Percentiles rank a stretch among this genome's conserved stretches.
Conservation (phyloP, 176 grass and related monocot species). For the Carex parvula region DNA sequence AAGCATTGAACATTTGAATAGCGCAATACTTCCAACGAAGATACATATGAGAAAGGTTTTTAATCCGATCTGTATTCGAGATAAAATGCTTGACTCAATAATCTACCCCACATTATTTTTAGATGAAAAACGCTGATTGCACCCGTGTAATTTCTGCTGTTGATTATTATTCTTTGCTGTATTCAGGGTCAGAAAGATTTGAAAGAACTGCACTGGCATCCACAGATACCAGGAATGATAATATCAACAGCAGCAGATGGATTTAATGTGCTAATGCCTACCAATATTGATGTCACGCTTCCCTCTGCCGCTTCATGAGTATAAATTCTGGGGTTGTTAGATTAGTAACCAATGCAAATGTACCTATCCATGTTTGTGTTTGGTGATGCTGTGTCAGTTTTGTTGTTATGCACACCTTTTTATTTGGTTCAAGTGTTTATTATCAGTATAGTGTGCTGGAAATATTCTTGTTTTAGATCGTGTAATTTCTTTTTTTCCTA, state of each 20-base stretch:
- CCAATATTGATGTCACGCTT: conserved; percentile 75
- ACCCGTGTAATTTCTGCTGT: not conserved
- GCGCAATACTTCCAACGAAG: not conserved
- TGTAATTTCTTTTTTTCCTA: not conserved
- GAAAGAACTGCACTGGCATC: conserved; percentile 94
- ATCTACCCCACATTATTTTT: not conserved
- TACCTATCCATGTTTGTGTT: not conserved
- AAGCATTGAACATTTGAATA: not conserved
- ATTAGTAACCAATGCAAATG: not conserved
- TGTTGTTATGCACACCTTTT: not conserved
- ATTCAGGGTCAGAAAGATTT: conserved; percentile 80
- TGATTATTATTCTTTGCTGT: conserved; percentile 30
- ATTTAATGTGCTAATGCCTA: conserved; percentile 80
- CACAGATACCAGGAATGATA: conserved; percentile 82
- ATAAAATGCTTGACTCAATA: not conserved
- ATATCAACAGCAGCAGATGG: conserved; percentile 68
- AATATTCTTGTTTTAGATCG: not conserved
- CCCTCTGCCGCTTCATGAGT: conserved; percentile 29
- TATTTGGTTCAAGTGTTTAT: not conserved
- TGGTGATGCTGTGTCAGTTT: not conserved
- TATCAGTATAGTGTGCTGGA: not conserved
- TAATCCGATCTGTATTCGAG: not conserved
- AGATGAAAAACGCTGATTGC: not conserved
- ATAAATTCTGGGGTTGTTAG: not conserved
- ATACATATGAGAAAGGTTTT: not conserved